Evolutionary conservation across 208 protist genomes (phyloP), one percentile per base, ranked within the genome.

Genomic region (Wallacemonas rigidus): DNA sequence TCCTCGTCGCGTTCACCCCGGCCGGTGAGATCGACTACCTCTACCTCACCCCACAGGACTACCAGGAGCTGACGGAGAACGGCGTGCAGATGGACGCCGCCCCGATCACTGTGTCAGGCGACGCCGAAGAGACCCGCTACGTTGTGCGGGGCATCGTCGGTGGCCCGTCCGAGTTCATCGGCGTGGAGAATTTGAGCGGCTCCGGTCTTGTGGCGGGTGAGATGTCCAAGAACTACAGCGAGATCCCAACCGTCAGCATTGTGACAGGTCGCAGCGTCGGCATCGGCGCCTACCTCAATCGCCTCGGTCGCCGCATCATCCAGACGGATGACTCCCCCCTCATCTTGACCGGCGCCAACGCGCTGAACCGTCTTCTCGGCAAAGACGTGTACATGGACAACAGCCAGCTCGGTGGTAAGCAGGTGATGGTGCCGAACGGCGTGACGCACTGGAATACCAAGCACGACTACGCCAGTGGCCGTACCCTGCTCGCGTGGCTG

Each of bases 231-330:
- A 98, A 96, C 74, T 99, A 99, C 82, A 86, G 95, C 55, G 92
- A 98, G 67, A 98, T 97, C 45, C 98, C 99, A 53, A 99, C 98
- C 2, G 95, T 99, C 53, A 98, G 97, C 41, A 80, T 99, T 64
- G 98, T 99, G 38, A 94, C 97, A 1, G 98, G 97, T 61, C 91
- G 98, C 53, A 98, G 97, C 40, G 98, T 99, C 40, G 98, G 98
- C 70, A 99, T 99, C 78, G 98, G 98, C 15, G 98, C 98, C 2
- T 99, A 99, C 78, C 79, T 99, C 6, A 98, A 98, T 57, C 94
- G 98, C 41, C 87, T 99, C 6, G 98, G 98, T 43, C 96, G 98
- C 70, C 89, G 98, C 67, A 88, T 98, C 38, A 98, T 99, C 75
- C 98, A 99, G 80, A 98, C 95, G 50, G 82, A 87, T 67, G 86